phyloP scores from a whole-genome alignment of 192 early-diverging fungal species.

The Chytriomyces confervae region DNA sequence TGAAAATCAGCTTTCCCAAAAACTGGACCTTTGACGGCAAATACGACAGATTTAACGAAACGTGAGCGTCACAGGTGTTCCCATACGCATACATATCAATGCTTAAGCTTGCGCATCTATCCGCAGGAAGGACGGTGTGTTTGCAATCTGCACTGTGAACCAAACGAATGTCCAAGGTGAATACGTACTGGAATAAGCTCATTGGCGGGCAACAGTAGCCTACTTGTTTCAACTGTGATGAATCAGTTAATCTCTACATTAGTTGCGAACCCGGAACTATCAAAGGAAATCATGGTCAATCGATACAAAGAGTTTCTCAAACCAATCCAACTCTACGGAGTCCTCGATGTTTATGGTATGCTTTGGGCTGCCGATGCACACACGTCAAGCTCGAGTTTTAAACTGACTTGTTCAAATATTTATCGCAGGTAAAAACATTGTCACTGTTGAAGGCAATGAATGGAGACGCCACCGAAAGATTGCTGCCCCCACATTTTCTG shows the following conservation, averaged over 20 bases:
- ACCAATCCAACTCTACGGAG: slow-evolving; percentile 33
- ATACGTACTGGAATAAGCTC: background rate
- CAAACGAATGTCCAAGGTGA: background rate
- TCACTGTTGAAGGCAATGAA: slow-evolving; percentile 41
- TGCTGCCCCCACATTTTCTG: slow-evolving; percentile 39
- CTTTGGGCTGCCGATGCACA: no score
- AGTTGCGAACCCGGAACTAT: slow-evolving; percentile 15
- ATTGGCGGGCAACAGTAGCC: background rate
- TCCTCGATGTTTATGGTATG: slow-evolving; percentile 38
- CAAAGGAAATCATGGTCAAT: background rate
- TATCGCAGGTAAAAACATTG: slow-evolving; percentile 38
- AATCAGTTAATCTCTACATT: background rate
- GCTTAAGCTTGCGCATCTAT: background rate
- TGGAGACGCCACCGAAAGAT: slow-evolving; percentile 44
- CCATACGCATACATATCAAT: background rate
- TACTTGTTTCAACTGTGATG: background rate
- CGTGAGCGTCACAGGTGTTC: background rate
- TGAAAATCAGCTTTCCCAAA: background rate
- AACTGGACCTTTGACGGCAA: slow-evolving; percentile 6
- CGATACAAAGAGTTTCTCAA: slow-evolving; percentile 35
- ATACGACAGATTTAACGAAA: background rate
- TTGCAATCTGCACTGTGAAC: slow-evolving; percentile 5
- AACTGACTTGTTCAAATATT: background rate
- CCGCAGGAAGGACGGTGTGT: background rate
- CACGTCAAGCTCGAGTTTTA: no score